These are phyloP conservation scores for Yarrowia sp. DNA, from an alignment of 805 yeast species.

Conservation along the genomic window DNA sequence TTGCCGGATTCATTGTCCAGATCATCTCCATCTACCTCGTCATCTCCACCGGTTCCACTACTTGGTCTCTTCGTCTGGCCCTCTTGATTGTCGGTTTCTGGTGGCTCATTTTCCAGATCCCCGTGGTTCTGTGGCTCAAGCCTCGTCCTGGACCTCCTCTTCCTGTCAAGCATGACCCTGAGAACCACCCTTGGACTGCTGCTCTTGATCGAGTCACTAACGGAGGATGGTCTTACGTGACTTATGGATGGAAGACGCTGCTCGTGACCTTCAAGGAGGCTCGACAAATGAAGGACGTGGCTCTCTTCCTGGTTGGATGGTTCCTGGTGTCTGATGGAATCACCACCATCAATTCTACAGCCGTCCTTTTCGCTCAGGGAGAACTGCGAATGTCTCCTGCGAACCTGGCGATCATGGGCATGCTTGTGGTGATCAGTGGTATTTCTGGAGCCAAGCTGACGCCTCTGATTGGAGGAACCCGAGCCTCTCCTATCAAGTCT, in stretches of 20 bases:
- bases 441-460: constrained; percentile 61
- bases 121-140: constrained; percentile 51
- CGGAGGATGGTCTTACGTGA: constrained; percentile 40
- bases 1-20: constrained; percentile 68
- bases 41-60: constrained; percentile 42
- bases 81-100: constrained; percentile 65
- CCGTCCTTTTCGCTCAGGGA: constrained; percentile 70
- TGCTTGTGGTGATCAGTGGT: constrained; percentile 64
- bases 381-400: constrained; percentile 68
- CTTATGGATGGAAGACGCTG: constrained; percentile 63
- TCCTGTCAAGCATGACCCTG: constrained; percentile 29
- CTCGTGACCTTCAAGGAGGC: constrained; percentile 58
- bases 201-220: constrained; percentile 17
- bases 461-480: constrained; percentile 43
- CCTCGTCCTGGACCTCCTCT: constrained; percentile 46
- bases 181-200: constrained; percentile 27
- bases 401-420: constrained; percentile 61
- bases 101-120: constrained; percentile 74
- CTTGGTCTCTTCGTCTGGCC: constrained; percentile 54
- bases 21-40: constrained; percentile 54
- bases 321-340: constrained; percentile 71
- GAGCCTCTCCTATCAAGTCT: constrained; percentile 44
- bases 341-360: constrained; percentile 77
- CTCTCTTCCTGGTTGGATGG: constrained; percentile 70
- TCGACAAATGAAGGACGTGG: constrained; percentile 58